A percentile compares a stretch with the other conserved stretches of the same genome.
Evolutionary conservation across 192 early-diverging fungal species (phyloP).

Genomic region (Mortierella alpina): DNA sequence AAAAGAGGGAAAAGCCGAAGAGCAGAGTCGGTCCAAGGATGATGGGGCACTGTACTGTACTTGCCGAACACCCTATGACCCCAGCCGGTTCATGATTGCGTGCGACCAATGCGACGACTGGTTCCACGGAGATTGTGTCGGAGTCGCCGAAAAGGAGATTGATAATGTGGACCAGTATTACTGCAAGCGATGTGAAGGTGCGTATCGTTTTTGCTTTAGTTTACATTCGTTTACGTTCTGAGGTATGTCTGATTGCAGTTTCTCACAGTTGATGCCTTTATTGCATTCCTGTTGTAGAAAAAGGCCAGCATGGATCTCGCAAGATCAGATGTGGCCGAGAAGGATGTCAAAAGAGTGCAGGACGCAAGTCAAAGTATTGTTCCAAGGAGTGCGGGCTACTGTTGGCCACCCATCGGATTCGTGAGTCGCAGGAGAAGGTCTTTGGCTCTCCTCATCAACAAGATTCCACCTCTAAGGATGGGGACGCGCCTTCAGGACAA

Average conservation of each 20-base stretch:
- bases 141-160: slow-evolving; percentile 65
- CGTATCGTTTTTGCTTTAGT: not conserved
- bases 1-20: not conserved
- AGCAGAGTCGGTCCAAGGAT: not conserved
- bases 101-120: slow-evolving; percentile 82
- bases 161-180: slow-evolving; percentile 71
- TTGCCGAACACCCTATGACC: slow-evolving; percentile 67
- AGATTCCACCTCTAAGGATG: slow-evolving; percentile 8
- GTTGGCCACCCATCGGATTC: slow-evolving; percentile 57
- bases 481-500: slow-evolving; percentile 14
- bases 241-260: not conserved
- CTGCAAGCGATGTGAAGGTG: slow-evolving; percentile 72
- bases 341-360: slow-evolving; percentile 56
- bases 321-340: slow-evolving; percentile 61
- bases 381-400: slow-evolving; percentile 63
- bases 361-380: slow-evolving; percentile 61
- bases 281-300: slow-evolving; percentile 28
- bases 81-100: slow-evolving; percentile 75
- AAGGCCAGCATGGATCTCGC: slow-evolving; percentile 60
- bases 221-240: slow-evolving; percentile 6
- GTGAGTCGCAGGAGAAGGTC: slow-evolving; percentile 51
- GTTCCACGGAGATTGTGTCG: slow-evolving; percentile 83
- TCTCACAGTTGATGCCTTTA: not conserved
- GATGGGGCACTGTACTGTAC: slow-evolving; percentile 65
- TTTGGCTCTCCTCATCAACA: slow-evolving; percentile 18